Base-by-base conservation (phyloP, 108 stramenopile species). In the Asterionellopsis glacialis region DNA sequence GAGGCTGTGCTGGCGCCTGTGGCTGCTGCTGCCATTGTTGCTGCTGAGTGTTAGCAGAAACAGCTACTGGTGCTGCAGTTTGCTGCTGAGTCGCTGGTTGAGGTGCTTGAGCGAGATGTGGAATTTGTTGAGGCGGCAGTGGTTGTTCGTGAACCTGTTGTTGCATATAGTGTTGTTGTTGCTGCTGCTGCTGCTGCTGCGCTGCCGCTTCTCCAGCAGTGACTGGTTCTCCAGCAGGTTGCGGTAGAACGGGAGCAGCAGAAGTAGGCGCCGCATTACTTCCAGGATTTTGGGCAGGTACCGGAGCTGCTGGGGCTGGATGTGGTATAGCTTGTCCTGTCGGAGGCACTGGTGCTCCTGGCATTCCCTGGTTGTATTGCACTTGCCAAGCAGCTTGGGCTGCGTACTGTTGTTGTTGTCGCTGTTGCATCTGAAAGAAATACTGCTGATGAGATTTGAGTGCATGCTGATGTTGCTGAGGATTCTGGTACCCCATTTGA, bases 141-240 rank as follows among this genome's bases (percentile, higher is more conserved):
- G 24, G 68, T 67, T 6, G 56, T 39, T 44, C 67, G 43, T 28
- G 68, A 56, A 4, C 69, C 21, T 54, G 51, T 47, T 51, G 33
- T 26, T 51, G 16, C 57, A 33, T 33, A 33, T 33, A 33, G 2
- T 33, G n/a, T n/a, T n/a, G n/a, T n/a, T n/a, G n/a, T 51, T 15
- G 42, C 15, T 4, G 51, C 51, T n/a, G 70, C 63, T 47, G 44
- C 71, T 39, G 22, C 33, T 67, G 72, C 52, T 63, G 61, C 28
- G 70, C 74, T 45, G 68, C 73, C 25, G 72, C 72, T 51, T 74
- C 79, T 45, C 73, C 79, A 10, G 73, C 72, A 26, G 68, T 71
- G 18, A 74, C 74, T 6, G 61, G 51, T 38, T 64, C 4, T 23
- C 6, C 53, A 5, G 53, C 1, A 27, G 53, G 24, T 26, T 27